phyloP scores from a whole-genome alignment of 163 green algal species.

The Prototheca stagnorum region DNA sequence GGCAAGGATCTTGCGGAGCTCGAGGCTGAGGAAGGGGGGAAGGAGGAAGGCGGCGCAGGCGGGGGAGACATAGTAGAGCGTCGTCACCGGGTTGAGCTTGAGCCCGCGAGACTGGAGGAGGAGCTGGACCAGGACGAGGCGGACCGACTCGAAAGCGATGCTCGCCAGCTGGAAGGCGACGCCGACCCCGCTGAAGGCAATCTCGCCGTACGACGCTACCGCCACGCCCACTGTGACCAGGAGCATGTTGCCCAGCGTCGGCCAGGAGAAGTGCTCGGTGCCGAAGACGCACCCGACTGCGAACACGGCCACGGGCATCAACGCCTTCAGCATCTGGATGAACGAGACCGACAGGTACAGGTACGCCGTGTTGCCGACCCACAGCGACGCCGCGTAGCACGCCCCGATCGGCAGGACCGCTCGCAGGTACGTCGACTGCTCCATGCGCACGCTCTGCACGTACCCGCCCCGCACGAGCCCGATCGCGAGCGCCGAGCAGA shows the following conservation, averaged over 20 bases:
- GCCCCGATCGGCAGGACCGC: conserved; percentile 61
- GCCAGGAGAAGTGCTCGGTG: conserved; percentile 16
- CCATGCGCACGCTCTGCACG: conserved; percentile 40
- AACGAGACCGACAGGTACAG: conserved; percentile 69
- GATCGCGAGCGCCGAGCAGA: conserved; percentile 38
- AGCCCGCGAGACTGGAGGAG: conserved; percentile 58
- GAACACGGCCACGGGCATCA: conserved; percentile 64
- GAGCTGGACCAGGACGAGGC: conserved; percentile 54
- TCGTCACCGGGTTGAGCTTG: conserved; percentile 72
- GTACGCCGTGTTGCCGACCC: conserved; percentile 65
- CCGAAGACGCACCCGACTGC: conserved; percentile 19
- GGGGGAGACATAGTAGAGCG: conserved; percentile 71
- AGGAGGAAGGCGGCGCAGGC: conserved; percentile 68
- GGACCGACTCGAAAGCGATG: conserved; percentile 63
- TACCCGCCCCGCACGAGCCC: conserved; percentile 22
- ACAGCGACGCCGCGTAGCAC: conserved; percentile 63
- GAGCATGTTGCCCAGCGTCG: conserved; percentile 55
- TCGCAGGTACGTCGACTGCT: conserved; percentile 29
- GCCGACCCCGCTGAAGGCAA: conserved; percentile 66
- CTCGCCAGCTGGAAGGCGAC: conserved; percentile 70
- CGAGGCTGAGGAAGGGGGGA: conserved; percentile 69
- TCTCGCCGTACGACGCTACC: conserved; percentile 60
- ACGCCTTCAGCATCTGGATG: conserved; percentile 63
- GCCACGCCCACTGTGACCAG: conserved; percentile 78
- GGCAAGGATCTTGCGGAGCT: conserved; percentile 33